Conservation (phyloP, 2,329 filamentous ascomycete genomes). For the Aspergillus sp. region DNA sequence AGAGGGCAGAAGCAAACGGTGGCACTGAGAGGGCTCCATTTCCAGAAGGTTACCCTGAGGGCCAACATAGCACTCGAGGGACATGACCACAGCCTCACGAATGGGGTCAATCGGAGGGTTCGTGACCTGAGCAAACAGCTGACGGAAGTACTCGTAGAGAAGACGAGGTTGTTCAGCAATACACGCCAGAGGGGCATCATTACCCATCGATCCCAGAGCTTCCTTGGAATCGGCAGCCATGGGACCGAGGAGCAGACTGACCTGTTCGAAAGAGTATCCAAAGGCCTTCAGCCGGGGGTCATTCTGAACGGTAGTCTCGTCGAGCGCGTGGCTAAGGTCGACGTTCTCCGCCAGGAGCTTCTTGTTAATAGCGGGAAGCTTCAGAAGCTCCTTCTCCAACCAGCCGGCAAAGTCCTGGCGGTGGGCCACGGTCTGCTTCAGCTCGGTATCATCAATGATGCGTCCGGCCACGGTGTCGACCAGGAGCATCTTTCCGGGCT, state of each 20-base stretch:
- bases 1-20: constrained; percentile 79
- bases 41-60: constrained; percentile 93
- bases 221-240: constrained; percentile 99
- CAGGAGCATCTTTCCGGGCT: constrained; percentile 92
- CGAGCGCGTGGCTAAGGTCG: constrained; percentile 66
- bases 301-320: constrained; percentile 72
- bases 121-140: constrained; percentile 96
- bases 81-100: constrained; percentile 97
- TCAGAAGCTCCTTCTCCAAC: constrained; percentile 83
- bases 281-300: constrained; percentile 83
- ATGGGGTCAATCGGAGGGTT: constrained; percentile 98
- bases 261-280: constrained; percentile 93
- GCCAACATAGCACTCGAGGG: constrained; percentile 91
- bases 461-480: constrained; percentile 89
- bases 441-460: constrained; percentile 89
- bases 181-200: constrained; percentile 89
- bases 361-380: constrained; percentile 71
- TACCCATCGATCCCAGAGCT: constrained; percentile 95
- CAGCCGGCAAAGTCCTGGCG: constrained; percentile 85
- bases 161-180: constrained; percentile 85
- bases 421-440: constrained; percentile 84
- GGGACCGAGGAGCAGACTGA: constrained; percentile 84
- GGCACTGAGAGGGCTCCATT: constrained; percentile 88
- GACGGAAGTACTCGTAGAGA: constrained; percentile 94
- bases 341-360: constrained; percentile 54